Evolutionary conservation across 1,284 basidiomycete species (phyloP), one percentile per base, ranked within the genome.

Genomic region (Rhizopogon hawkerae): DNA sequence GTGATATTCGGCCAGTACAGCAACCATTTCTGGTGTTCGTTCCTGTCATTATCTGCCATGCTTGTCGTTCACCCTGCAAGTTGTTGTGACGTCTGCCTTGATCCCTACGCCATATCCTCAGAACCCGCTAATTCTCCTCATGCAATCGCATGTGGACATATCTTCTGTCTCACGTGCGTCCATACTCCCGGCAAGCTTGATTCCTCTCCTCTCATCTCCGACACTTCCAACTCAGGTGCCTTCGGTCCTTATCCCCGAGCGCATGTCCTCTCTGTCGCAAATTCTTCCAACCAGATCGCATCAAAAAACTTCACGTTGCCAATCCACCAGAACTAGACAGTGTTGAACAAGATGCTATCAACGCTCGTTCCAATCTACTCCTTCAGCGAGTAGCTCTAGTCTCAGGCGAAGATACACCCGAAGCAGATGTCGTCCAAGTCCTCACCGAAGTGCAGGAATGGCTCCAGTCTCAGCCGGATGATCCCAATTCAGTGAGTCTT

Each of bases 21-120:
- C 26, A 29, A 29, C 26, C 26, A 29, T 29, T 29, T 29, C 26
- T 29, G 26, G 26, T 29, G 26, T 9, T 29, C 26, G 26, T 9
- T 31, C 31, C 31, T 31, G 4, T 31, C 10, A 50, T 46, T 57
- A 57, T 58, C 58, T 66, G 54, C 58, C 53, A 65, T 65, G 63
- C 75, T 85, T 58, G 70, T 82, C 54, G 69, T 84, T 36, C 78
- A 84, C 61, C 71, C 78, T 5, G 75, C 78, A 31, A 83, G 81
- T 60, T 72, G 72, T 54, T 85, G 83, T 68, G 83, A 85, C 63
- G 76, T 85, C 55, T 85, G 83, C 63, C 69, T 83, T 46, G 79
- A 83, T 50, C 67, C 69, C 23, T 84, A 81, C 60, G 66, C 3
- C 59, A 59, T 65, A 42, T 62, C 70, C 38, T 76, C 74, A 62